Percentiles rank a stretch among this genome's conserved stretches.
These are phyloP conservation scores for Fusarium pseudoanthophilum DNA, from an alignment of 2,329 filamentous ascomycete species.

Conservation along the genomic window DNA sequence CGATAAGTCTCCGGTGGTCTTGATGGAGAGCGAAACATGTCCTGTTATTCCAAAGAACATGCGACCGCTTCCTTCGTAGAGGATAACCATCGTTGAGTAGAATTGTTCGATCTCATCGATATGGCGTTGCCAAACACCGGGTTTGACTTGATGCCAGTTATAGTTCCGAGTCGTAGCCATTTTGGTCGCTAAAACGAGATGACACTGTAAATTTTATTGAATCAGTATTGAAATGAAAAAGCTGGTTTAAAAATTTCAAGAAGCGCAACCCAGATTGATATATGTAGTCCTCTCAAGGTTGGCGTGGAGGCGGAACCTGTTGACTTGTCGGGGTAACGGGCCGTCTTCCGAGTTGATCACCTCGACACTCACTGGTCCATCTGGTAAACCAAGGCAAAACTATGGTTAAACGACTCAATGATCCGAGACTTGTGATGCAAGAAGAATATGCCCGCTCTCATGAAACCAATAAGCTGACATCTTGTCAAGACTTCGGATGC, in stretches of 20 bases:
- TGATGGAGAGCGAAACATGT: conserved; percentile 46
- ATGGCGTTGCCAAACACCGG: conserved; percentile 49
- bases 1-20: neutral
- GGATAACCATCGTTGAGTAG: conserved; percentile 51
- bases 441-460: too few relatives aligned
- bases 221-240: fast-evolving
- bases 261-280: neutral
- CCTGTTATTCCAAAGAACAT: conserved; percentile 57
- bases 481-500: fast-evolving
- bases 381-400: conserved; percentile 12
- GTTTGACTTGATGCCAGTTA: conserved; percentile 41
- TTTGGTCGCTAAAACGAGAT: neutral
- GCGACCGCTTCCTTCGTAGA: conserved; percentile 51
- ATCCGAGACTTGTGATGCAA: neutral
- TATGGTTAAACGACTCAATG: neutral
- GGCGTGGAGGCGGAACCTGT: neutral
- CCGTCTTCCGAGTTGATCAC: neutral
- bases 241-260: fast-evolving
- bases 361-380: neutral
- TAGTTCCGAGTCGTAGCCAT: neutral
- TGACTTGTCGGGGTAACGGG: neutral
- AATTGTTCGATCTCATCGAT: conserved; percentile 56
- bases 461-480: neutral
- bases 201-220: too few relatives aligned
- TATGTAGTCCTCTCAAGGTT: neutral